phyloP scores from a whole-genome alignment of 2,329 filamentous ascomycete species.

The Scortechinia acanthostroma region DNA sequence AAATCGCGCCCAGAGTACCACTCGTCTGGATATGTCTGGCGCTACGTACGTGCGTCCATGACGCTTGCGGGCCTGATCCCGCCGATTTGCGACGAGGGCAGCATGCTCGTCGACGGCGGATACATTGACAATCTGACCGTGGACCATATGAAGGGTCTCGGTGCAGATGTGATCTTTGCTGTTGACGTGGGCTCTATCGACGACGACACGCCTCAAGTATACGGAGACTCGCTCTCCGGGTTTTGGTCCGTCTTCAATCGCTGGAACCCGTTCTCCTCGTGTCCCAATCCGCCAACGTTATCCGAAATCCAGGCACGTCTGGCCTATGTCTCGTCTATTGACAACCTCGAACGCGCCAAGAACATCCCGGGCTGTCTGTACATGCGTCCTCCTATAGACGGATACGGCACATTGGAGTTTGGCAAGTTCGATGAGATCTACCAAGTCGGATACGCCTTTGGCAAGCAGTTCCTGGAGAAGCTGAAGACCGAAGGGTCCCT shows the following conservation, averaged over 20 bases:
- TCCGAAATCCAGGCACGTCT: conserved; percentile 92
- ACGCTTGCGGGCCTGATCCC: conserved; percentile 86
- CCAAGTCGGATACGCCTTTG: conserved; percentile 78
- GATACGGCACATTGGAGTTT: conserved; percentile 91
- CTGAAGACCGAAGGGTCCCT: conserved; percentile 74
- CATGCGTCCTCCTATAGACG: conserved; percentile 90
- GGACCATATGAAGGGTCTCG: conserved; percentile 90
- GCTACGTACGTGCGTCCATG: conserved; percentile 95
- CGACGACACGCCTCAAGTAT: conserved; percentile 83
- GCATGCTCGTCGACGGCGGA: conserved; percentile 90
- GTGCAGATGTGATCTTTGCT: conserved; percentile 89
- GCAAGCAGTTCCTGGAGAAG: conserved; percentile 70
- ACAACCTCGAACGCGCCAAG: conserved; percentile 90
- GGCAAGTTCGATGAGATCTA: conserved; percentile 97
- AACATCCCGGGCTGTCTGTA: conserved; percentile 84
- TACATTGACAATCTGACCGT: conserved; percentile 97
- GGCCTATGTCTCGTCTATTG: conserved; percentile 89
- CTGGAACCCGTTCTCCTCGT: conserved; percentile 89
- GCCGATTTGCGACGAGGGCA: conserved; percentile 91
- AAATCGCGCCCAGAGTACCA: conserved; percentile 88
- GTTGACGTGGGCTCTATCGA: conserved; percentile 90
- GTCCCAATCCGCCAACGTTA: conserved; percentile 86
- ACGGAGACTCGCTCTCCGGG: conserved; percentile 88
- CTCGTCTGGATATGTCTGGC: conserved; percentile 93
- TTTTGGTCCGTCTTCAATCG: conserved; percentile 92